Percentiles rank a stretch among this genome's conserved stretches.
phyloP scores from a whole-genome alignment of 2,329 filamentous ascomycete species.

The Fusarium sp. region DNA sequence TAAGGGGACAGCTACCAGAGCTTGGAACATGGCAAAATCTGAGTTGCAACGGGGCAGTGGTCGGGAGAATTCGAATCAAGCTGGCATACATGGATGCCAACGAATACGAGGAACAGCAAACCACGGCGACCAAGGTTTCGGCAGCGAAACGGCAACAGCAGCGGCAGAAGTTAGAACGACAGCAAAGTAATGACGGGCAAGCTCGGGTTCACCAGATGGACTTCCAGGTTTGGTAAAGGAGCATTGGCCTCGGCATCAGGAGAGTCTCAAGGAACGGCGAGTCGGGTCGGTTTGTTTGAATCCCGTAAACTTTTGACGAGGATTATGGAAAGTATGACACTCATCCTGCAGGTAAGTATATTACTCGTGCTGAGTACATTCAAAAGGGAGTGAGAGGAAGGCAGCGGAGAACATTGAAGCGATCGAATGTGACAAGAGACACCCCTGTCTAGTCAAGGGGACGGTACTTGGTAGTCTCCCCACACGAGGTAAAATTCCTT shows the following conservation, averaged over 20 bases:
- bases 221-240: slow-evolving; percentile 43
- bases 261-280: slow-evolving; percentile 9
- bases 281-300: slow-evolving; percentile 6
- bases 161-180: slow-evolving; percentile 26
- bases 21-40: slow-evolving; percentile 40
- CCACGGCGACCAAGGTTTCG: slow-evolving; percentile 30
- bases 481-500: slow-evolving; percentile 36
- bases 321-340: slow-evolving; percentile 5
- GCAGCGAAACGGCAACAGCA: slow-evolving; percentile 32
- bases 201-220: slow-evolving; percentile 42
- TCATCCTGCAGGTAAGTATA: not conserved
- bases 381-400: not conserved
- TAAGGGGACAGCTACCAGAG: slow-evolving; percentile 33
- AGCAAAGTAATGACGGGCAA: slow-evolving; percentile 36
- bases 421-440: slow-evolving; percentile 23
- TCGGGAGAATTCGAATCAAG: slow-evolving; percentile 36
- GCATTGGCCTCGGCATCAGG: slow-evolving; percentile 6
- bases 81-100: slow-evolving; percentile 34
- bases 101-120: slow-evolving; percentile 39
- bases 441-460: slow-evolving; percentile 24
- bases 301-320: not conserved
- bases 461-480: slow-evolving; percentile 34
- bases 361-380: slow-evolving; percentile 2
- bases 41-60: slow-evolving; percentile 30
- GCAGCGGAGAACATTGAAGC: not conserved